Evolutionary conservation across 495 filamentous ascomycete species (phyloP).

Genomic region (Aspergillus sclerotioniger): DNA sequence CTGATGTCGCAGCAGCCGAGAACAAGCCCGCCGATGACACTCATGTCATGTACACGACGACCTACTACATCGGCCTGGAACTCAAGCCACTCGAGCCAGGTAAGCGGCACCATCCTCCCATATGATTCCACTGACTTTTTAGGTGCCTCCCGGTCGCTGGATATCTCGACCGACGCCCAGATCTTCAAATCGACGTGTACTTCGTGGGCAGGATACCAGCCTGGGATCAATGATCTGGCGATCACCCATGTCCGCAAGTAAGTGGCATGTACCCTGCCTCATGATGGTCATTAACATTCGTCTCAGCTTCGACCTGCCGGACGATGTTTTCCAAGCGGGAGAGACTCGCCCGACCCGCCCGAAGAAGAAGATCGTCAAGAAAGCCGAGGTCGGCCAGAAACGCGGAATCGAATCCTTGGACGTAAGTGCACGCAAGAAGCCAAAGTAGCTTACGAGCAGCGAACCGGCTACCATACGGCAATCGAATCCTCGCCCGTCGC

Average conservation of each 20-base stretch:
- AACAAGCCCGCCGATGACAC: slow-evolving; percentile 35
- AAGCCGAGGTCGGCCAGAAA: slow-evolving; percentile 38
- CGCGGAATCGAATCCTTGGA: slow-evolving; percentile 44
- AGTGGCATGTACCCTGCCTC: slow-evolving; percentile 24
- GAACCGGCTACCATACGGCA: slow-evolving; percentile 10
- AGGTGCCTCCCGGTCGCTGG: slow-evolving; percentile 54
- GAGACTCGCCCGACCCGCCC: slow-evolving; percentile 68
- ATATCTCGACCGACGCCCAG: slow-evolving; percentile 69
- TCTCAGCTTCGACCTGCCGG: slow-evolving; percentile 75
- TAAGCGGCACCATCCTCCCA: slow-evolving; percentile 21
- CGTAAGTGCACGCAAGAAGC: slow-evolving; percentile 42
- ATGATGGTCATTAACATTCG: slow-evolving; percentile 17
- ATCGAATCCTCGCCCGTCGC: slow-evolving; percentile 22
- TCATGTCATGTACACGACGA: slow-evolving; percentile 73
- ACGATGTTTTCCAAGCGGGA: slow-evolving; percentile 82
- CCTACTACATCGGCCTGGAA: slow-evolving; percentile 84
- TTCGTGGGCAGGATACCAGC: slow-evolving; percentile 63
- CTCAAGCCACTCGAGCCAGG: slow-evolving; percentile 39
- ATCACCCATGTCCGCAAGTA: slow-evolving; percentile 78
- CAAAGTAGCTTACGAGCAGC: slow-evolving; percentile 24
- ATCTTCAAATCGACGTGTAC: slow-evolving; percentile 71
- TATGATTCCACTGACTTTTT: slow-evolving; percentile 22
- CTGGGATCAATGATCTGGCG: slow-evolving; percentile 61
- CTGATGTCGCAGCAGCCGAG: slow-evolving; percentile 37
- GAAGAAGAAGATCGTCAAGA: slow-evolving; percentile 59